Evolutionary conservation across 345 rosid species (phyloP).

Genomic region (Toxicodendron radicans): DNA sequence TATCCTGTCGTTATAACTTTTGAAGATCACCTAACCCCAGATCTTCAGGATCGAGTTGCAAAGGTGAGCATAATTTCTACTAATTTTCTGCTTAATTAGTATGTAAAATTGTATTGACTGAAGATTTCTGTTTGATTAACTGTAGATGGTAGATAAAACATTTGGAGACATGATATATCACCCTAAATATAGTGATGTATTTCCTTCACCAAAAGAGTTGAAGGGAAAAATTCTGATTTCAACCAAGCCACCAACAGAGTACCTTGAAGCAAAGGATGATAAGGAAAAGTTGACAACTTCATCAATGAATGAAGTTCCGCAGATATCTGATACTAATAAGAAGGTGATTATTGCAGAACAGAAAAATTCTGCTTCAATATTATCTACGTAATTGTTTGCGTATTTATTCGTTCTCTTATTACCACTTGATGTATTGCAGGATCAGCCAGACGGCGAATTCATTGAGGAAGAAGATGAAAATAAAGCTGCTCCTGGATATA

Average conservation of each 20-base stretch:
- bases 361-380: not conserved
- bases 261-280: constrained; percentile 36
- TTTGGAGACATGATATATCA: constrained; percentile 47
- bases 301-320: constrained; percentile 14
- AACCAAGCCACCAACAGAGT: constrained; percentile 84
- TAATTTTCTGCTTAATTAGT: not conserved
- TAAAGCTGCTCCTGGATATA: constrained; percentile 42
- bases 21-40: constrained; percentile 68
- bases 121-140: not conserved
- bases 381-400: too few species aligned
- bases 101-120: not conserved
- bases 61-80: constrained; percentile 37
- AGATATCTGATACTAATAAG: not conserved
- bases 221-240: constrained; percentile 67
- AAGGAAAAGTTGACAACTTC: constrained; percentile 15
- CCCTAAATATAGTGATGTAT: constrained; percentile 35
- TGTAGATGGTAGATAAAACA: constrained; percentile 55
- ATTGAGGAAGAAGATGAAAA: constrained; percentile 44
- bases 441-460: constrained; percentile 25
- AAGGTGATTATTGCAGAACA: constrained; percentile 14
- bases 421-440: constrained; percentile 23
- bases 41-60: constrained; percentile 69
- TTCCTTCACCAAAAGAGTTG: constrained; percentile 71
- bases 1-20: constrained; percentile 87
- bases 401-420: not conserved